Evolutionary conservation across 768 basidiomycete genomes (phyloP).

Genomic region (Leccinum fibrillosum): DNA sequence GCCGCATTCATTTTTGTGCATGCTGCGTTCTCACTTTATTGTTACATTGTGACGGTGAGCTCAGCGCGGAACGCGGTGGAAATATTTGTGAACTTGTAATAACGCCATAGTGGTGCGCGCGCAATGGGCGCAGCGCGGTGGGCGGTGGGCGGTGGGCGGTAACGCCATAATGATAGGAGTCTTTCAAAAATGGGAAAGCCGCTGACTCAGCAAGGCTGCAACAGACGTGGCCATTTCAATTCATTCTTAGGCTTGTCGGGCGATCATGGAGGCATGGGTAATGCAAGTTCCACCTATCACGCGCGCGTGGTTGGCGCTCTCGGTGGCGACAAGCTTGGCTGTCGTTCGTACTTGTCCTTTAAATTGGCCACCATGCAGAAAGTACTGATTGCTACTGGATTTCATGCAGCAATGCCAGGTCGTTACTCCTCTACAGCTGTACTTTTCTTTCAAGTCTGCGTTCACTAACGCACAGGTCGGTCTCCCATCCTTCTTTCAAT

Average conservation of each 20-base stretch:
- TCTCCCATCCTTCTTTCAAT: background rate
- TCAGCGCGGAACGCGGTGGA: too few species aligned
- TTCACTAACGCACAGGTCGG: conserved; percentile 73
- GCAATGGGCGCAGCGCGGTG: too few species aligned
- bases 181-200: background rate
- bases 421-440: conserved; percentile 87
- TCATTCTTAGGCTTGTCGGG: conserved; percentile 3
- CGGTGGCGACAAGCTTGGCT: conserved; percentile 77
- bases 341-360: conserved; percentile 58
- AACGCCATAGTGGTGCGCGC: too few species aligned
- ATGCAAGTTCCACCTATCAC: conserved; percentile 91
- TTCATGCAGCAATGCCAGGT: conserved; percentile 80
- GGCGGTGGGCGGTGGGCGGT: too few species aligned
- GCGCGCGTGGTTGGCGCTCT: conserved; percentile 76
- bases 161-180: too few species aligned
- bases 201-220: conserved; percentile 19
- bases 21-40: too few species aligned
- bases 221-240: background rate
- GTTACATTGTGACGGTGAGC: too few species aligned
- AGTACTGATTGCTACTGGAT: conserved; percentile 4
- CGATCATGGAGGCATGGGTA: conserved; percentile 83
- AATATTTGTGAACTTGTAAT: too few species aligned
- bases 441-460: conserved; percentile 85
- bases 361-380: background rate
- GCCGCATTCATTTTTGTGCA: too few species aligned